Base-by-base conservation (phyloP, 2,329 filamentous ascomycete species). In the Tolypocladium ovalisporum region DNA sequence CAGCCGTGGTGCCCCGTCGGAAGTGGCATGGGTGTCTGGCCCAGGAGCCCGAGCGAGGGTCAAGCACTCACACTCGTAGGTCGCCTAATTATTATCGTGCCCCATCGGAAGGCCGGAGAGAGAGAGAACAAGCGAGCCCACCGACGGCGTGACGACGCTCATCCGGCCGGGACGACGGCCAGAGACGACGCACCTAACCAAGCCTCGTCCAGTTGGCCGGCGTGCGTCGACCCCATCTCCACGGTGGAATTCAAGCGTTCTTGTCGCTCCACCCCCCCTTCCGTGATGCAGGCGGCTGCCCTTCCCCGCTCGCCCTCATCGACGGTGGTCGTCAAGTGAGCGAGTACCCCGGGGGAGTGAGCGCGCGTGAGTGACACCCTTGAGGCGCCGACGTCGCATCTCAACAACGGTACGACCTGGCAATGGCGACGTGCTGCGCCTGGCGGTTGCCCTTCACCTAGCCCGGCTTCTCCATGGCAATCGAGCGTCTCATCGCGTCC, bases 401-500 rank as follows among this genome's bases (percentile, higher is more conserved):
- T 22, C 40, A 22, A 34, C 47, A 24, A 17, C 44, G 44, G 24
- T 24, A 47, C 22, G 13, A 9, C 2, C 27, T 12, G 27, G 47
- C 17, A n/a, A 51, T 4, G 47, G 27, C 47, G 8, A 34, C 47
- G 47, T 32, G 47, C 47, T 51, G 27, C 22, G 12, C 12, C 22
- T 15, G 40, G 22, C 40, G 8, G 22, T 15, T 15, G 40, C 27
- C 27, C 47, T 47, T 27, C 24, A 24, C 24, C 42, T 19, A 37
- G 51, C 22, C 32, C 17, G 35, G 17, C 12, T 22, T 37, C 52
- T 29, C 56, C 52, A 55, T 53, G 4, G n/a, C 32, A n/a, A 37
- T 55, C 39, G 55, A 53, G 35, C n/a, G 58, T 60, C 56, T 58
- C 58, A 60, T 61, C 51, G 58, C 61, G 57, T 58, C 58, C 55